Evolutionary conservation across 768 basidiomycete species (phyloP).

Genomic region (Collybia mongolica): DNA sequence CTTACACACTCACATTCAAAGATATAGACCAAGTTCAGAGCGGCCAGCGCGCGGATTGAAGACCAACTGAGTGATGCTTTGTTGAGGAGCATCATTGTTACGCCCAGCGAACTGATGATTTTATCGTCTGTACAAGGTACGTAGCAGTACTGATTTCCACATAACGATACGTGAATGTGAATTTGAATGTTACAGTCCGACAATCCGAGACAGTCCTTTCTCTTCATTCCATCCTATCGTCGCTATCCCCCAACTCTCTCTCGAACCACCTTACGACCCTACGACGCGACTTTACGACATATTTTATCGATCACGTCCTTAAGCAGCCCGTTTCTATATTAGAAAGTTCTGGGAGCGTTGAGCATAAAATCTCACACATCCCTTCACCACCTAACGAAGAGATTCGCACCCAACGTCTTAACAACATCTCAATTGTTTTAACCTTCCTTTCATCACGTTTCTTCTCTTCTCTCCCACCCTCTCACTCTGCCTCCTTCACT

Average conservation of each 20-base stretch:
- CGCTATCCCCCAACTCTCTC: slow-evolving; percentile 55
- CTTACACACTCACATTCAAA: background rate
- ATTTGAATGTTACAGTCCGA: slow-evolving; percentile 42
- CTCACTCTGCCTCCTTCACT: slow-evolving; percentile 46
- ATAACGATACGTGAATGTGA: background rate
- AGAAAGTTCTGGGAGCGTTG: slow-evolving; percentile 31
- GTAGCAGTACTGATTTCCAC: slow-evolving; percentile 1
- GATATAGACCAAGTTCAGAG: slow-evolving; percentile 52
- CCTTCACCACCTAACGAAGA: slow-evolving; percentile 43
- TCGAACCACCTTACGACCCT: slow-evolving; percentile 56
- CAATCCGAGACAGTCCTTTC: slow-evolving; percentile 50
- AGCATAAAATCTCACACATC: slow-evolving; percentile 47
- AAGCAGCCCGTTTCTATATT: slow-evolving; percentile 48
- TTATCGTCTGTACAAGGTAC: slow-evolving; percentile 47
- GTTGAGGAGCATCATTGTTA: slow-evolving; percentile 52
- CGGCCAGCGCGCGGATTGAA: slow-evolving; percentile 56
- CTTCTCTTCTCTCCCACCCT: slow-evolving; percentile 51
- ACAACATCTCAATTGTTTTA: slow-evolving; percentile 54
- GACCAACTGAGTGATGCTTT: slow-evolving; percentile 75
- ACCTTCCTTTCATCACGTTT: slow-evolving; percentile 62
- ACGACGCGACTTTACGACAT: slow-evolving; percentile 59
- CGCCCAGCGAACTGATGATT: slow-evolving; percentile 48
- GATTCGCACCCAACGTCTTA: slow-evolving; percentile 40
- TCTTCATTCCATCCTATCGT: slow-evolving; percentile 55
- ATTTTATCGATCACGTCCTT: slow-evolving; percentile 61